Base-by-base conservation (phyloP, 1,284 basidiomycete genomes). In the Irpex rosettiformis region DNA sequence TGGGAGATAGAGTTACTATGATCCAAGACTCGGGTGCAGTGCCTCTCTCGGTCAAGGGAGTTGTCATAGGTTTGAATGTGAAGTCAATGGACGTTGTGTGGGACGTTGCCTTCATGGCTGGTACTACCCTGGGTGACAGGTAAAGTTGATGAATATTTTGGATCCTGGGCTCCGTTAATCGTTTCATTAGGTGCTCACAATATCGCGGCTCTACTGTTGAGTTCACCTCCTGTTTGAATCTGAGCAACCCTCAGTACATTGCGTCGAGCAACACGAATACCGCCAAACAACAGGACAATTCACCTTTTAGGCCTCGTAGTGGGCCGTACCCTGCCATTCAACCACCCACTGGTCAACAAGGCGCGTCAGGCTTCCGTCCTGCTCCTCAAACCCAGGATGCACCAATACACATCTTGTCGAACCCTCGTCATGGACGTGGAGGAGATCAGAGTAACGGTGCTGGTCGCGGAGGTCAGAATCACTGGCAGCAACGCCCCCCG, bases 1-100 rank as follows among this genome's bases (percentile, higher is more conserved):
- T 98, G 2, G 96, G 96, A n/a, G 96, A 99, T 73, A 85, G 97
- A 11, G 95, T 98, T 40, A 90, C 92, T 27, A 96, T 96, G 89
- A 94, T 98, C 1, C 89, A 93, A 65, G 96, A 99, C 71, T 88
- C 92, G 0, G 96, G 96, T n/a, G 88, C 89, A 24, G 94, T 99
- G 0, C 95, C 96, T 0, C 79, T 98, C 8, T 88, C 89, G 2
- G 90, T 91, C 57, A 96, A 96, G 72, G 97, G 97, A 43, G 93
- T 96, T 7, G 94, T 98, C 16, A 85, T 99, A 56, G 94, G 96
- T 3, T 77, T 99, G 67, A 91, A 87, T 66, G 77, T 86, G 10
- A 91, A 89, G 68, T 86, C 89, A 8, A 90, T 99, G 80, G 97
- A 99, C 71, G 89, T 99, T n/a, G 84, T 97, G 0, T 99, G 97